Evolutionary conservation across 2,329 filamentous ascomycete genomes (phyloP).

Genomic region (Colletotrichum siamense): DNA sequence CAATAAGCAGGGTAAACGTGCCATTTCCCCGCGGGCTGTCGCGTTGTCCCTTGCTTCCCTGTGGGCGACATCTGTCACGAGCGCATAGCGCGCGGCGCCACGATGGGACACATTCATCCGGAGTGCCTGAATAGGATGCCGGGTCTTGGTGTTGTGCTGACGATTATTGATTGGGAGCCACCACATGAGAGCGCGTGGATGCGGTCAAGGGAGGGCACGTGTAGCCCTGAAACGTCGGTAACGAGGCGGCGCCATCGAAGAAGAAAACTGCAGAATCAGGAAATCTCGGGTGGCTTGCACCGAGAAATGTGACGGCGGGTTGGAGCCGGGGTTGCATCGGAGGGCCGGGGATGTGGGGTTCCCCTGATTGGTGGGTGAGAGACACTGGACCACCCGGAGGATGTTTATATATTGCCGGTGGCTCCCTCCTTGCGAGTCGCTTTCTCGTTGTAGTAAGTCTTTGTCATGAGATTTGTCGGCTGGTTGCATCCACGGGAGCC

Average conservation of each 20-base stretch:
- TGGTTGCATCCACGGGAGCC: background rate
- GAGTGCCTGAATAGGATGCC: conserved; percentile 10
- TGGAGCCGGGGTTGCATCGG: conserved; percentile 5
- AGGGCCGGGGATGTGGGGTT: background rate
- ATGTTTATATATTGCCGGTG: background rate
- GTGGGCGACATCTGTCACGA: conserved; percentile 1
- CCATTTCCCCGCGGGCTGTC: background rate
- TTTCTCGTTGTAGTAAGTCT: background rate
- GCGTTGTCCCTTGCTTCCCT: background rate
- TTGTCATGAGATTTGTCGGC: background rate
- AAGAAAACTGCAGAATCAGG: conserved; percentile 10
- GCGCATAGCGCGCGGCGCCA: background rate
- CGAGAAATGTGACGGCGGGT: conserved; percentile 10
- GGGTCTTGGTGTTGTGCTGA: background rate
- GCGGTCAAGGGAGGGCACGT: background rate
- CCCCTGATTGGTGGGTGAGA: background rate
- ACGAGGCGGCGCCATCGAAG: background rate
- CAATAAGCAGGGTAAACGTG: background rate
- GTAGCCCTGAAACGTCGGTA: background rate
- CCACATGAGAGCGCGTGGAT: background rate
- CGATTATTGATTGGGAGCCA: background rate
- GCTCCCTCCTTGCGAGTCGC: background rate
- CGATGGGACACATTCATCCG: conserved; percentile 16
- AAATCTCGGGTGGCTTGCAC: conserved; percentile 16
- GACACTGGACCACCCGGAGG: background rate